Evolutionary conservation across 306 rosid species (phyloP).

Genomic region (Alnus rubra): DNA sequence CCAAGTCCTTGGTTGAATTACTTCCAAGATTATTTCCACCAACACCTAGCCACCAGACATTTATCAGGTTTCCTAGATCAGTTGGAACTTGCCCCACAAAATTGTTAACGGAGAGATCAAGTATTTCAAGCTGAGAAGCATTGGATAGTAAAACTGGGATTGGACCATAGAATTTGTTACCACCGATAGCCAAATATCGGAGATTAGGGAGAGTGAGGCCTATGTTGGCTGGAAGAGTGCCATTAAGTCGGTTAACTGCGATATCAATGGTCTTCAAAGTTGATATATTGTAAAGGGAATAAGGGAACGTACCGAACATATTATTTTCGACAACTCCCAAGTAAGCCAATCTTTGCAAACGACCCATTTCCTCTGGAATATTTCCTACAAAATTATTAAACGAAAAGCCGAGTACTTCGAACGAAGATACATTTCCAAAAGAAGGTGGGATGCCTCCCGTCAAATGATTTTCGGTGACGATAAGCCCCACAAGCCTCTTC

Average conservation of each 20-base stretch:
- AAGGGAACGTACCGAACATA: conserved; percentile 32
- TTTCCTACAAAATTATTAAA: conserved; percentile 22
- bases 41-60: background rate
- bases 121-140: conserved; percentile 12
- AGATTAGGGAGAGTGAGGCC: conserved; percentile 40
- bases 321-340: background rate
- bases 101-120: background rate
- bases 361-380: conserved; percentile 37
- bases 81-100: conserved; percentile 32
- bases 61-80: conserved; percentile 10
- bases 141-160: conserved; percentile 40
- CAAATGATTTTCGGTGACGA: conserved; percentile 11
- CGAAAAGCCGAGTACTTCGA: background rate
- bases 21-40: conserved; percentile 18
- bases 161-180: conserved; percentile 30
- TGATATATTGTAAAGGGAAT: conserved; percentile 41
- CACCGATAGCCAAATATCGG: background rate
- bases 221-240: conserved; percentile 37
- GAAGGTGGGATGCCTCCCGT: conserved; percentile 35
- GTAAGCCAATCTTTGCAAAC: background rate
- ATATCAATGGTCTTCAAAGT: background rate
- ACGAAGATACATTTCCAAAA: conserved; percentile 39
- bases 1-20: conserved; percentile 28
- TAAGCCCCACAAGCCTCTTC: conserved; percentile 7
- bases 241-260: background rate